A percentile compares a stretch with the other conserved stretches of the same genome.
Evolutionary conservation across 2,329 filamentous ascomycete genomes (phyloP).

Genomic region (Diaporthe sp.): DNA sequence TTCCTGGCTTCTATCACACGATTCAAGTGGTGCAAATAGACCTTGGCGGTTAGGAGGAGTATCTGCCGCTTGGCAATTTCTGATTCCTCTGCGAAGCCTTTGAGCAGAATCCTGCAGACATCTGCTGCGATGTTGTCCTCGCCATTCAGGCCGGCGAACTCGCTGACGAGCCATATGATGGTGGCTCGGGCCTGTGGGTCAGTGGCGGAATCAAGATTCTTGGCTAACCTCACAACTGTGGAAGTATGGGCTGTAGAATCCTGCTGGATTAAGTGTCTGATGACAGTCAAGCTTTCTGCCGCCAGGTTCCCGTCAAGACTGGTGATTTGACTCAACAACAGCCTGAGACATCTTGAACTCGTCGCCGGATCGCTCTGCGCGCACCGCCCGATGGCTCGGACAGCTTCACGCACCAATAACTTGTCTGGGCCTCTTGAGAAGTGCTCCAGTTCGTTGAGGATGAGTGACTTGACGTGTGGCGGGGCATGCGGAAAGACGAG

Average conservation of each 20-base stretch:
- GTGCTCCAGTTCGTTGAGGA: constrained; percentile 93
- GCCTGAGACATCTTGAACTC: constrained; percentile 80
- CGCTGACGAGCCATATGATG: constrained; percentile 97
- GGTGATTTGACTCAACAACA: constrained; percentile 88
- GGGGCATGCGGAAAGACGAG: constrained; percentile 89
- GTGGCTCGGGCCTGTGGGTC: constrained; percentile 91
- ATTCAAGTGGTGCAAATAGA: constrained; percentile 90
- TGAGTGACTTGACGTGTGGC: constrained; percentile 81
- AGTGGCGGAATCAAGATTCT: constrained; percentile 88
- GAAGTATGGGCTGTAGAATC: constrained; percentile 82
- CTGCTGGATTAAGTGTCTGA: constrained; percentile 94
- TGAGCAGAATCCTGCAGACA: constrained; percentile 87
- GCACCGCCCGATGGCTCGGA: constrained; percentile 92
- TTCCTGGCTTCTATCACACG: constrained; percentile 51
- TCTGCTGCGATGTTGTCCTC: constrained; percentile 94
- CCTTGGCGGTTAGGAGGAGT: constrained; percentile 92
- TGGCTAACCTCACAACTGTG: constrained; percentile 89
- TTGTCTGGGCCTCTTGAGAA: constrained; percentile 83
- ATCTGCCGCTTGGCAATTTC: constrained; percentile 93
- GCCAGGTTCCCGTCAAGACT: constrained; percentile 89
- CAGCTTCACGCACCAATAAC: constrained; percentile 85
- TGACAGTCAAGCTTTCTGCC: constrained; percentile 93
- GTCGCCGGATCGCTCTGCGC: constrained; percentile 80
- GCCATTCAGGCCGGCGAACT: constrained; percentile 83
- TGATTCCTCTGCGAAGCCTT: constrained; percentile 84